phyloP scores from a whole-genome alignment of 1,139 yeast species.

The Taphrina communis region DNA sequence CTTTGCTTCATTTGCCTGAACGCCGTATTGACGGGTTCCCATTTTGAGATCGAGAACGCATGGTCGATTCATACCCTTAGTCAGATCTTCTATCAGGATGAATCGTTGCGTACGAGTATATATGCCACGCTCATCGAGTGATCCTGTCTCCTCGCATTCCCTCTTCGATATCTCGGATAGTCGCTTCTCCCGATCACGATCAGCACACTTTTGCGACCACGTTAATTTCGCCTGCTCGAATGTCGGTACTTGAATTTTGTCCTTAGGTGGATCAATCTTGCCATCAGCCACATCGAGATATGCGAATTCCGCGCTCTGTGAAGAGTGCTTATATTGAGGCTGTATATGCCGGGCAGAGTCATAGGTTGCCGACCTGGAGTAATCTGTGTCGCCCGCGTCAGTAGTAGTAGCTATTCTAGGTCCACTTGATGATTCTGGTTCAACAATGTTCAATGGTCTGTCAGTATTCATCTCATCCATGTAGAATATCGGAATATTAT shows the following conservation, averaged over 20 bases:
- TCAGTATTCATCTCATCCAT: conserved; percentile 18
- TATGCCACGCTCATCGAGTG: conserved; percentile 10
- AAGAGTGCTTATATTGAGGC: neutral
- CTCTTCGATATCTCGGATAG: conserved; percentile 16
- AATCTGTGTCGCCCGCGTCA: neutral
- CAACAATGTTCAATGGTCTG: neutral
- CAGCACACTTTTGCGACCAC: conserved; percentile 40
- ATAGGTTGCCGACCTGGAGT: neutral
- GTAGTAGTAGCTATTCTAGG: neutral
- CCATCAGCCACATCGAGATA: neutral
- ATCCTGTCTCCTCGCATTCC: neutral
- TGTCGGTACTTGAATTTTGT: conserved; percentile 28
- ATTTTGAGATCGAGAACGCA: conserved; percentile 93
- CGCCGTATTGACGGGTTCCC: conserved; percentile 99
- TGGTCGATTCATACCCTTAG: conserved; percentile 79
- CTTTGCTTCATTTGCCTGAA: conserved; percentile 77
- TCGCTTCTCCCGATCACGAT: conserved; percentile 39
- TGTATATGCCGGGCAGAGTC: neutral
- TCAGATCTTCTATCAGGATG: conserved; percentile 87
- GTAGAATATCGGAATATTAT: conserved; percentile 19
- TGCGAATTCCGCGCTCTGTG: neutral
- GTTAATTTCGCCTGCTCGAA: conserved; percentile 40
- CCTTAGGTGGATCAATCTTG: neutral
- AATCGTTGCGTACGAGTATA: conserved; percentile 69
- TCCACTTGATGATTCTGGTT: neutral